Percentiles rank a stretch among this genome's conserved stretches.
Evolutionary conservation across 1,284 basidiomycete species (phyloP).

Genomic region (Ganoderma multipileum): DNA sequence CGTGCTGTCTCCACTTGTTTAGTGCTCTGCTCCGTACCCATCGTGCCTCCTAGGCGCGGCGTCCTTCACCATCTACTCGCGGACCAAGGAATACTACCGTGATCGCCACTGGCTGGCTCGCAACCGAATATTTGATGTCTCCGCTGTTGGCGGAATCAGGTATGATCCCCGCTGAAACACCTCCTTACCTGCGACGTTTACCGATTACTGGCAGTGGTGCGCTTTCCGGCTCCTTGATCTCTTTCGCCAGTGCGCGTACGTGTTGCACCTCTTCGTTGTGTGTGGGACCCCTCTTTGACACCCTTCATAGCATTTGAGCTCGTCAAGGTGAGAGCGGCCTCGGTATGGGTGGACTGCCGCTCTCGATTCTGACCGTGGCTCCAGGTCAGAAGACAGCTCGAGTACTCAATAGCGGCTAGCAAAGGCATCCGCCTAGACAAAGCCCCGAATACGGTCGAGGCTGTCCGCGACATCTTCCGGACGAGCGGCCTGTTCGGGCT

Average conservation of each 20-base stretch:
- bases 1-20: slow-evolving; percentile 44
- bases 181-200: slow-evolving; percentile 4
- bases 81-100: slow-evolving; percentile 85
- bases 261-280: slow-evolving; percentile 32
- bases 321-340: slow-evolving; percentile 75
- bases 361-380: slow-evolving; percentile 6
- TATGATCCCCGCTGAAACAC: slow-evolving; percentile 21
- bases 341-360: background rate
- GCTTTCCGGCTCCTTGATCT: slow-evolving; percentile 84
- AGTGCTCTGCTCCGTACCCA: background rate
- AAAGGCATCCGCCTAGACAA: slow-evolving; percentile 73
- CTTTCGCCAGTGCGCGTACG: slow-evolving; percentile 85
- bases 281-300: slow-evolving; percentile 9
- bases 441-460: slow-evolving; percentile 75
- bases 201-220: slow-evolving; percentile 58
- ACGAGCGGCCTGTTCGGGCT: slow-evolving; percentile 74
- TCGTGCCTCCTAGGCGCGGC: slow-evolving; percentile 66
- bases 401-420: slow-evolving; percentile 89
- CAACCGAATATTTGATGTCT: slow-evolving; percentile 70
- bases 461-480: slow-evolving; percentile 75
- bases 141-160: slow-evolving; percentile 75
- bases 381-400: slow-evolving; percentile 89
- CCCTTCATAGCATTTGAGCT: slow-evolving; percentile 83
- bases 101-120: slow-evolving; percentile 64
- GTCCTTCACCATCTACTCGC: slow-evolving; percentile 94